Base-by-base conservation (phyloP, 139 green algal species). In the Coelastrella sp. region DNA sequence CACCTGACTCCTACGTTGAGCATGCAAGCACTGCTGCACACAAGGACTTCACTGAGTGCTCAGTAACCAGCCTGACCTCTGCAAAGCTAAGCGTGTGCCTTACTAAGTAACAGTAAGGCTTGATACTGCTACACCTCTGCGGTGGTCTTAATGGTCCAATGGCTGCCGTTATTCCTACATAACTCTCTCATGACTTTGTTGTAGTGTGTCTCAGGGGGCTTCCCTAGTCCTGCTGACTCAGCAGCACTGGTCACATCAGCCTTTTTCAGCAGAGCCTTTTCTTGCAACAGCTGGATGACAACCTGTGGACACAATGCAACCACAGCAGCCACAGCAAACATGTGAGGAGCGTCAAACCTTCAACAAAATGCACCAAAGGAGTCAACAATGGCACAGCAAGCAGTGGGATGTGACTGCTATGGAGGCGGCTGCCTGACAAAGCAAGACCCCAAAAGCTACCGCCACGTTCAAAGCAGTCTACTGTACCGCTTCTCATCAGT, bases 201-300 rank as follows among this genome's bases (percentile, higher is more conserved):
- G 37, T 80, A 86, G 38, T 80, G 80, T n/a, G 4, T 69, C 67
- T 86, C 80, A 3, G 51, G 50, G 25, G 30, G 21, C 2, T 21
- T 73, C 0, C 3, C 8, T 21, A 79, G n/a, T 30, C 63, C 63
- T 5, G 63, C 48, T 27, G 48, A 34, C 25, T 66, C 27, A 15
- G 68, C 80, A 23, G 67, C 68, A 17, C 11, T 23, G 8, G 80
- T 21, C 23, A 86, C 68, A 57, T 86, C 80, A 30, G 35, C 68
- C 80, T 86, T 86, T 37, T 51, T 48, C 48, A 86, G 34, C 34
- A n/a, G 37, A n/a, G 66, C 40, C 40, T 84, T 84, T 38, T 84
- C 77, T 5, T 23, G 35, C 77, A 84, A 37, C 77, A 84, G 77
- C 53, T 37, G 35, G 25, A 84, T 37, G 25, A 84, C 34, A n/a